Conservation (phyloP, 768 basidiomycete species). For the Suillus occidentalis region DNA sequence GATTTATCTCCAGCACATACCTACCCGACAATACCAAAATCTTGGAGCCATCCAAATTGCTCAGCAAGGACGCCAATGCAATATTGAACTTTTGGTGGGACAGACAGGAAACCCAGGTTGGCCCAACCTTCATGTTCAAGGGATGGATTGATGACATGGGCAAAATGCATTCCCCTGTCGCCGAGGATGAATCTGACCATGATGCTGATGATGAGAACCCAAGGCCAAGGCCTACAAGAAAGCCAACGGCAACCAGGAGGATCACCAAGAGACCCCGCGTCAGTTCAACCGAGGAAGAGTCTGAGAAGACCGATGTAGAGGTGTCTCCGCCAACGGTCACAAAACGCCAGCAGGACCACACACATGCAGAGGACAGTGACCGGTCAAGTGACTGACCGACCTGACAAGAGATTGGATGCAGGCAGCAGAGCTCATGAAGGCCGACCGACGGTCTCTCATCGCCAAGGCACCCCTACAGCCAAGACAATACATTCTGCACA, state of each 20-base stretch:
- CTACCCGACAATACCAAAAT: not conserved
- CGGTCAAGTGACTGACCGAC: not conserved
- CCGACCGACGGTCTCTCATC: too few relatives aligned
- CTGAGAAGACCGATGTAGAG: not conserved
- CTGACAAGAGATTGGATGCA: too few relatives aligned
- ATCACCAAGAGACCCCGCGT: not conserved
- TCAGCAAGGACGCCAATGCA: rapidly evolving
- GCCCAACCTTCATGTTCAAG: not conserved
- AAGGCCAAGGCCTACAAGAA: not conserved
- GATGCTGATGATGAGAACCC: not conserved
- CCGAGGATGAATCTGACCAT: not conserved
- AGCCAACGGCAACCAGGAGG: not conserved
- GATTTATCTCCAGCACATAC: too few relatives aligned
- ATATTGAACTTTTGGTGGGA: not conserved
- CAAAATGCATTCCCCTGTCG: not conserved
- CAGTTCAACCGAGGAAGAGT: not conserved
- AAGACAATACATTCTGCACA: too few relatives aligned
- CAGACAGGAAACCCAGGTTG: not conserved
- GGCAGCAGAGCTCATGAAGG: not conserved
- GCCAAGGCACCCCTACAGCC: too few relatives aligned
- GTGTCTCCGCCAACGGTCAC: too few relatives aligned
- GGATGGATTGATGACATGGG: not conserved
- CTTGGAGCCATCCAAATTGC: not conserved
- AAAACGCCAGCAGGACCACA: not conserved
- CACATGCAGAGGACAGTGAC: not conserved